These are phyloP conservation scores for Chionographis japonica DNA, from an alignment of 106 monocot species.

Conservation along the genomic window DNA sequence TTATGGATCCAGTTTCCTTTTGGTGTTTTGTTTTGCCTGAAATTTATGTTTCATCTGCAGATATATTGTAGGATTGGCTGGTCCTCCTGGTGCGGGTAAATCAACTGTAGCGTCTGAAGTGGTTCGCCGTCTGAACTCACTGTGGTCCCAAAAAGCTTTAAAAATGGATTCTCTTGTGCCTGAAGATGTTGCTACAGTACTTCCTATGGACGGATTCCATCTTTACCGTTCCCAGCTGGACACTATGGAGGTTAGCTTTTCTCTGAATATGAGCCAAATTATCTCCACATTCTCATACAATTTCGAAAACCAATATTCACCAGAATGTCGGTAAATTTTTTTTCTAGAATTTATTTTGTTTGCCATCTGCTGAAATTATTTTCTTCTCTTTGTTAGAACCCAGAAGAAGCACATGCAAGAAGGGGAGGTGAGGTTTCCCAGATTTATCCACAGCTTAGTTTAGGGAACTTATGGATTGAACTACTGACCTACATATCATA, in stretches of 20 bases:
- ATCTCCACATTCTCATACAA: not conserved
- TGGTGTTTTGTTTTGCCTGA: not conserved
- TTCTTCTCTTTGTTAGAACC: constrained; percentile 43
- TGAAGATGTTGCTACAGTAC: constrained; percentile 52
- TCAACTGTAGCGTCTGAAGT: constrained; percentile 74
- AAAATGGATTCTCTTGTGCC: not conserved
- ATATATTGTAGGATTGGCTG: constrained; percentile 74
- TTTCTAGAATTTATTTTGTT: not conserved
- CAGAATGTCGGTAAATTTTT: not conserved
- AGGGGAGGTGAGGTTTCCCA: constrained; percentile 72
- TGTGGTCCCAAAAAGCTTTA: constrained; percentile 21
- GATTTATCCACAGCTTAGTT: not conserved
- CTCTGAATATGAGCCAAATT: not conserved
- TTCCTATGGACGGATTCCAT: constrained; percentile 99
- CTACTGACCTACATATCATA: constrained; percentile 11
- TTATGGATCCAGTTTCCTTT: not conserved
- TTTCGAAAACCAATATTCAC: not conserved
- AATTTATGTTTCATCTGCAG: constrained; percentile 17
- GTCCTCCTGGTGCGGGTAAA: constrained; percentile 86
- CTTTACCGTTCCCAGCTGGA: constrained; percentile 87
- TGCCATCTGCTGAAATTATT: constrained; percentile 2
- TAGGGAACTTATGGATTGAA: constrained; percentile 10
- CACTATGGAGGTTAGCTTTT: constrained; percentile 72
- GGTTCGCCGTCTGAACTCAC: constrained; percentile 53
- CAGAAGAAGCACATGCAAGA: constrained; percentile 97